Conservation (phyloP, 257 asterid species). For the Schizonepeta tenuifolia region DNA sequence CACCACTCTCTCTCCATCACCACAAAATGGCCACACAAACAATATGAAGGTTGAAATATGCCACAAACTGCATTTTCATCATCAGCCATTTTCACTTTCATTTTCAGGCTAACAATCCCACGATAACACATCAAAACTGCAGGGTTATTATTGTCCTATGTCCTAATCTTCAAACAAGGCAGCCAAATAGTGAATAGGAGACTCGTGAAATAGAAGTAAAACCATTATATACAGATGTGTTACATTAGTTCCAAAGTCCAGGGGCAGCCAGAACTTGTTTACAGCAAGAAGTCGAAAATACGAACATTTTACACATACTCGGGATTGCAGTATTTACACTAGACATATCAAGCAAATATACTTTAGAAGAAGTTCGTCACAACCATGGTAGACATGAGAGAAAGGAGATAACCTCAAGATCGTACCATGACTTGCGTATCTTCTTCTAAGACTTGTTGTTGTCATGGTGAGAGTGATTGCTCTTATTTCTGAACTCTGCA, state of each 20-base stretch:
- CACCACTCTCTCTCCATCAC: neutral
- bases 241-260: constrained; percentile 3
- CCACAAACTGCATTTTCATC: constrained; percentile 8
- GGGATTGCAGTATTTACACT: constrained; percentile 43
- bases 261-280: constrained; percentile 33
- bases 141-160: neutral
- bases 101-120: neutral
- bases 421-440: constrained; percentile 25
- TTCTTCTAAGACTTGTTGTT: constrained; percentile 9
- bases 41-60: neutral
- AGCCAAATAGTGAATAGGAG: neutral
- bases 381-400: constrained; percentile 30
- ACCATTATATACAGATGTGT: constrained; percentile 11
- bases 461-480: neutral
- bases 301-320: constrained; percentile 35
- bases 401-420: constrained; percentile 30
- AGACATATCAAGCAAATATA: constrained; percentile 32
- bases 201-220: constrained; percentile 5
- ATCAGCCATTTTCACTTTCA: neutral
- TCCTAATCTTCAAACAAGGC: neutral
- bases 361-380: constrained; percentile 33
- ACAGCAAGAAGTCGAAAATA: constrained; percentile 35
- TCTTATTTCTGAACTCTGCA: constrained; percentile 11
- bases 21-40: constrained; percentile 29
- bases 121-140: neutral